phyloP scores from a whole-genome alignment of 768 basidiomycete species.

The Kwoniella botswanensis region DNA sequence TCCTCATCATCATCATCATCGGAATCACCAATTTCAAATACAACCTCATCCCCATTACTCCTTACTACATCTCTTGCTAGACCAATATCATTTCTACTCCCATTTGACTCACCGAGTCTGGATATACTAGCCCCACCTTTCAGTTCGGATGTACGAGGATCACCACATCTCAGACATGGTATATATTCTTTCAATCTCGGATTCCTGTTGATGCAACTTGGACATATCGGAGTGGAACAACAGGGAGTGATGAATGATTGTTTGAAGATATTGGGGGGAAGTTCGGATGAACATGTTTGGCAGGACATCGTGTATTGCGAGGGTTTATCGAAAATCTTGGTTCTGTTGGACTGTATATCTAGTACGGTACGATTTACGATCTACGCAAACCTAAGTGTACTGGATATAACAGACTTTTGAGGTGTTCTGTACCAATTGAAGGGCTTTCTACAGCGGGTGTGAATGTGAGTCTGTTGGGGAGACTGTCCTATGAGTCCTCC shows the following conservation, averaged over 20 bases:
- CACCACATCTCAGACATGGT: slow-evolving; percentile 53
- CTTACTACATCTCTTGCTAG: slow-evolving; percentile 9
- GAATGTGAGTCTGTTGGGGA: no score
- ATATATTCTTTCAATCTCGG: slow-evolving; percentile 51
- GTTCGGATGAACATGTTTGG: slow-evolving; percentile 47
- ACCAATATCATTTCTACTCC: slow-evolving; percentile 5
- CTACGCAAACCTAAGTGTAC: background rate
- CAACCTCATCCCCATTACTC: slow-evolving; percentile 24
- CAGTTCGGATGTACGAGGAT: slow-evolving; percentile 31
- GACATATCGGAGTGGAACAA: slow-evolving; percentile 51
- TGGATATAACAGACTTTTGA: background rate
- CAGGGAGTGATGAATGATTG: slow-evolving; percentile 46
- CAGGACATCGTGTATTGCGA: slow-evolving; percentile 22
- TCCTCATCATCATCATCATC: slow-evolving; percentile 33
- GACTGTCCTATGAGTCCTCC: no score
- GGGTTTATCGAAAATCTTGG: background rate
- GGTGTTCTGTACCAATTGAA: background rate
- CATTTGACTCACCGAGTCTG: background rate
- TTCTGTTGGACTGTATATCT: background rate
- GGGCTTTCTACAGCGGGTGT: background rate
- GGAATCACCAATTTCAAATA: slow-evolving; percentile 46
- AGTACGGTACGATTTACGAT: background rate
- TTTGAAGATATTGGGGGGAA: slow-evolving; percentile 4
- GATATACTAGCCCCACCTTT: background rate
- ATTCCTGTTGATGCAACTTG: slow-evolving; percentile 40